Conservation (phyloP, 352 stramenopile genomes). For the Phytophthora hibernalis region DNA sequence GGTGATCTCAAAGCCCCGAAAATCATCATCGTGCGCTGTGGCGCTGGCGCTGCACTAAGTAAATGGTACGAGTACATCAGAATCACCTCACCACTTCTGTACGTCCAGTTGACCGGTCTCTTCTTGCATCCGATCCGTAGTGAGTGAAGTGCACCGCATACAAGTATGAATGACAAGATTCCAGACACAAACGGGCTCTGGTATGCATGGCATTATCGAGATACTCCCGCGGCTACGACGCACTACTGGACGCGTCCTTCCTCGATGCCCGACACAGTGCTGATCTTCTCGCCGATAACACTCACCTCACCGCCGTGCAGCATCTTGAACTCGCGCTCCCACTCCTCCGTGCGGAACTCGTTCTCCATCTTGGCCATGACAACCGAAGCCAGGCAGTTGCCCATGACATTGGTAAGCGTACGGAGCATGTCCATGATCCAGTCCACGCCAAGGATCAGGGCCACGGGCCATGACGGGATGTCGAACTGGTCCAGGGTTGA, state of each 20-base stretch:
- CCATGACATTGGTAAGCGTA: conserved; percentile 62
- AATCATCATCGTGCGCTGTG: conserved; percentile 1
- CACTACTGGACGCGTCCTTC: conserved; percentile 16
- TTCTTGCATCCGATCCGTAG: no score
- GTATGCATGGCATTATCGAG: conserved; percentile 18
- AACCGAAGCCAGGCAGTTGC: conserved; percentile 60
- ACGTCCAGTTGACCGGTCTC: neutral
- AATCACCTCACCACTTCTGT: neutral
- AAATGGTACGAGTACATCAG: neutral
- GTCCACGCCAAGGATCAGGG: conserved; percentile 60
- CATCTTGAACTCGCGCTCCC: conserved; percentile 35
- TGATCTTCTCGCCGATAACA: conserved; percentile 30
- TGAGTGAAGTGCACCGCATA: no score
- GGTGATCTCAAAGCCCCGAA: conserved; percentile 10
- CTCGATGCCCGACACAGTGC: conserved; percentile 29
- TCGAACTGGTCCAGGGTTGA: conserved; percentile 62
- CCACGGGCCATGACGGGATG: conserved; percentile 64
- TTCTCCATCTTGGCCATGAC: conserved; percentile 76
- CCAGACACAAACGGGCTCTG: neutral
- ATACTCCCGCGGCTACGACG: neutral
- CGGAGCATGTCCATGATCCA: conserved; percentile 72
- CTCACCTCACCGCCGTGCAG: conserved; percentile 25
- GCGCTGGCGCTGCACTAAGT: neutral
- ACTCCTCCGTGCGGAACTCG: conserved; percentile 62
- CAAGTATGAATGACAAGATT: no score